phyloP scores from a whole-genome alignment of 495 filamentous ascomycete genomes.

The Cercophora sp. region DNA sequence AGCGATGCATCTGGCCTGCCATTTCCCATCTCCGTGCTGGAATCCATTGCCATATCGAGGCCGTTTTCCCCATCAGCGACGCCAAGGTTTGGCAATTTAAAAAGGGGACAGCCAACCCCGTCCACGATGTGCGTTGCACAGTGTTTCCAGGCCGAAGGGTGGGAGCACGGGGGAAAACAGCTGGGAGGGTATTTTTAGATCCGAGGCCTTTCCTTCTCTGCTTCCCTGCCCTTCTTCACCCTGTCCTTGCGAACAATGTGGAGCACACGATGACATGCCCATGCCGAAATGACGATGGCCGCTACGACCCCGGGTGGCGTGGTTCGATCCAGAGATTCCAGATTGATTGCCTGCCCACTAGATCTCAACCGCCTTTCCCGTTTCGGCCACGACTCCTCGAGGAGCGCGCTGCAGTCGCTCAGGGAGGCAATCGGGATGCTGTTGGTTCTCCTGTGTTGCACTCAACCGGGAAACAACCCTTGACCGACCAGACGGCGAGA shows the following conservation, averaged over 20 bases:
- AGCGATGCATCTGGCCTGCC: too few relatives aligned
- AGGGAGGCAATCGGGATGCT: too few relatives aligned
- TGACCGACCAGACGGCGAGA: background rate
- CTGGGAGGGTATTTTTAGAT: slow-evolving; percentile 7
- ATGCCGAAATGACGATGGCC: slow-evolving; percentile 15
- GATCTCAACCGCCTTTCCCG: slow-evolving; percentile 7
- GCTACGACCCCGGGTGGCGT: slow-evolving; percentile 10
- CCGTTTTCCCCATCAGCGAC: too few relatives aligned
- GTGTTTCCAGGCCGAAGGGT: background rate
- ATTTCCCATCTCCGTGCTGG: too few relatives aligned
- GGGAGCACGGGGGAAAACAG: background rate
- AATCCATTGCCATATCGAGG: too few relatives aligned
- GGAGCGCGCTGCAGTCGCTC: background rate
- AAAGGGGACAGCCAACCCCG: slow-evolving; percentile 1
- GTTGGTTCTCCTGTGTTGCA: too few relatives aligned
- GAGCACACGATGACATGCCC: slow-evolving; percentile 8
- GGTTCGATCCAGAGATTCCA: slow-evolving; percentile 24
- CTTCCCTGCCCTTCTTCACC: background rate
- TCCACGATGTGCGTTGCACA: slow-evolving; percentile 8
- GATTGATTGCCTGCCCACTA: slow-evolving; percentile 17
- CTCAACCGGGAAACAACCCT: background rate
- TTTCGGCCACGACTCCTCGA: slow-evolving; percentile 1
- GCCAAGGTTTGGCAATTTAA: slow-evolving; percentile 3
- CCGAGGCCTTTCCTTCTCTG: background rate
- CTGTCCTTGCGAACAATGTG: slow-evolving; percentile 10